phyloP scores from a whole-genome alignment of 495 filamentous ascomycete species.

The Trichocladium uniseriatum region DNA sequence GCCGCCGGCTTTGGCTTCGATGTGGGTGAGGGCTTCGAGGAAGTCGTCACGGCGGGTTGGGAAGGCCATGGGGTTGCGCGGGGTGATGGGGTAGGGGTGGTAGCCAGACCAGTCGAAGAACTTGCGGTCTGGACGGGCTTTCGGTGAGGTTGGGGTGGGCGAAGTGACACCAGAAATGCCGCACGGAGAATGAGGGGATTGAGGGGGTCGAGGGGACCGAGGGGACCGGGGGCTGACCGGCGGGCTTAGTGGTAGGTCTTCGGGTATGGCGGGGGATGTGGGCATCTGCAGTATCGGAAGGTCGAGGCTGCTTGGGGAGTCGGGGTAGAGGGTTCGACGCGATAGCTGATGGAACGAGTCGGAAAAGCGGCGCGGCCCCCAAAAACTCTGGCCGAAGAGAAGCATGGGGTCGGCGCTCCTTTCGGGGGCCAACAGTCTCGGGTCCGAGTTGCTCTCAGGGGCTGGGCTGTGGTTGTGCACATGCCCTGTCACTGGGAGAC shows the following conservation, averaged over 20 bases:
- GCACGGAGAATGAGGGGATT: too few species aligned
- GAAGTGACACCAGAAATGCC: neutral
- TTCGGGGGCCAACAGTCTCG: too few species aligned
- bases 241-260: too few species aligned
- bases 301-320: neutral
- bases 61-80: neutral
- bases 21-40: neutral
- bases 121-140: too few species aligned
- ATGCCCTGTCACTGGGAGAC: too few species aligned
- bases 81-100: neutral
- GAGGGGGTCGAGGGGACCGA: too few species aligned
- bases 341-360: neutral
- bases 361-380: neutral
- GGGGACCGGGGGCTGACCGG: too few species aligned
- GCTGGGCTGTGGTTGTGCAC: too few species aligned
- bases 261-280: too few species aligned
- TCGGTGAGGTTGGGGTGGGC: neutral
- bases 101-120: conserved; percentile 1
- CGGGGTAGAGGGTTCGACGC: neutral
- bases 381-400: neutral
- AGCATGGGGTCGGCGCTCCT: neutral
- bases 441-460: too few species aligned
- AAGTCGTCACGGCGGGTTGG: neutral
- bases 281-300: too few species aligned
- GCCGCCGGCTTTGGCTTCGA: neutral